phyloP scores from a whole-genome alignment of 352 stramenopile species.

The Peronospora farinosa region DNA sequence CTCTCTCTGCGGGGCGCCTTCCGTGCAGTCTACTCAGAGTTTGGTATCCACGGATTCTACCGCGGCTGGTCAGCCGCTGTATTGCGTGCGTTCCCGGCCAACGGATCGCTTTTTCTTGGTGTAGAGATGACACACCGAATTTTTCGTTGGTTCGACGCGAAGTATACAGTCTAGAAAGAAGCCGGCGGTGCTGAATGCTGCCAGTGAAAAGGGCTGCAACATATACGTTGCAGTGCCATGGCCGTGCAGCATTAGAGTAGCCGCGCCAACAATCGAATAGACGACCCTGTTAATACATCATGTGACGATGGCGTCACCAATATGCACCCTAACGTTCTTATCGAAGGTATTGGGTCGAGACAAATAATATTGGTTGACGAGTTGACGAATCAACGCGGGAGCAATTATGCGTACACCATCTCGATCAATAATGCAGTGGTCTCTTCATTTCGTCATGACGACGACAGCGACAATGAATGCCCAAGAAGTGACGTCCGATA shows the following conservation, averaged over 20 bases:
- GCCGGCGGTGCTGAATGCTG: constrained; percentile 1
- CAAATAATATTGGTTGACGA: not conserved
- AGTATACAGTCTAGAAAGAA: constrained; percentile 11
- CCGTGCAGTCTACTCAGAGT: constrained; percentile 49
- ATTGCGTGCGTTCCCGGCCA: constrained; percentile 81
- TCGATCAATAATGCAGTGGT: not conserved
- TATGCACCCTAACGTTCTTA: constrained; percentile 22
- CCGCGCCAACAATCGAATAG: constrained; percentile 3
- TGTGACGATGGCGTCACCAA: constrained; percentile 8
- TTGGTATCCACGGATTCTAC: constrained; percentile 80
- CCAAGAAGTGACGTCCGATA: constrained; percentile 8
- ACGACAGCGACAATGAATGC: constrained; percentile 13
- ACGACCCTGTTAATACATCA: constrained; percentile 1
- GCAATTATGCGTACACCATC: constrained; percentile 11
- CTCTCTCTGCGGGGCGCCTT: constrained; percentile 46
- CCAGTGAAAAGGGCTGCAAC: not conserved
- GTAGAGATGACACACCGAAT: constrained; percentile 83
- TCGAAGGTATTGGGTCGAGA: constrained; percentile 14
- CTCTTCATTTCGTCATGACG: constrained; percentile 3
- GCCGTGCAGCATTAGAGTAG: constrained; percentile 12
- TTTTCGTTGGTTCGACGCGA: constrained; percentile 42
- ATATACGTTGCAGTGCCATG: too few species aligned
- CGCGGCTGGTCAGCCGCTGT: constrained; percentile 81
- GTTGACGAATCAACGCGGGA: constrained; percentile 10
- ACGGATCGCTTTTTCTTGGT: constrained; percentile 86